Evolutionary conservation across 2,329 filamentous ascomycete species (phyloP).

Genomic region (Paracamarosporium sp.): DNA sequence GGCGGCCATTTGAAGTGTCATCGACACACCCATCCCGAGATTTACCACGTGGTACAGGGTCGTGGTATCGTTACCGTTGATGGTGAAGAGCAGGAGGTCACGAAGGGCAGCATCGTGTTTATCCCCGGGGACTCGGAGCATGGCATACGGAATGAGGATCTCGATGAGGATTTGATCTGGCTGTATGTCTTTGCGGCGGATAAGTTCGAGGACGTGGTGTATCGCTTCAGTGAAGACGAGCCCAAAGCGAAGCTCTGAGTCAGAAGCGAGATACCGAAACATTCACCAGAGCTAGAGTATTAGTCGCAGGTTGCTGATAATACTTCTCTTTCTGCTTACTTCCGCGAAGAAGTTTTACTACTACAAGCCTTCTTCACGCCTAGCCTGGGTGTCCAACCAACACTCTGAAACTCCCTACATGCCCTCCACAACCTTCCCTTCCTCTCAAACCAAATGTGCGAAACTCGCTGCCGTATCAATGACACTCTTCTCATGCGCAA

Average conservation of each 20-base stretch:
- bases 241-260: conserved; percentile 35
- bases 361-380: too few species aligned
- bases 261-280: not conserved
- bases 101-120: conserved; percentile 28
- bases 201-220: conserved; percentile 48
- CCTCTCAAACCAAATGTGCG: conserved; percentile 22
- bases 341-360: too few species aligned
- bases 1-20: conserved; percentile 47
- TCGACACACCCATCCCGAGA: conserved; percentile 51
- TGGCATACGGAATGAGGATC: conserved; percentile 36
- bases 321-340: too few species aligned
- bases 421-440: too few species aligned
- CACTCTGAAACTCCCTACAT: too few species aligned
- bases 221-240: conserved; percentile 38
- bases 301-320: too few species aligned
- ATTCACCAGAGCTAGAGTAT: too few species aligned
- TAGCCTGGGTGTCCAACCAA: too few species aligned
- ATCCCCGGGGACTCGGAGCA: conserved; percentile 49
- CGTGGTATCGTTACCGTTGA: conserved; percentile 48
- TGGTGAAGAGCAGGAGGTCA: conserved; percentile 39
- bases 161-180: conserved; percentile 42
- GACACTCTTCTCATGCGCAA: conserved; percentile 30
- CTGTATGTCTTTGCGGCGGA: conserved; percentile 36
- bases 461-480: conserved; percentile 47
- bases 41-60: conserved; percentile 52